phyloP scores from a whole-genome alignment of 2,329 filamentous ascomycete species.

The Cyphellophora attinorum region DNA sequence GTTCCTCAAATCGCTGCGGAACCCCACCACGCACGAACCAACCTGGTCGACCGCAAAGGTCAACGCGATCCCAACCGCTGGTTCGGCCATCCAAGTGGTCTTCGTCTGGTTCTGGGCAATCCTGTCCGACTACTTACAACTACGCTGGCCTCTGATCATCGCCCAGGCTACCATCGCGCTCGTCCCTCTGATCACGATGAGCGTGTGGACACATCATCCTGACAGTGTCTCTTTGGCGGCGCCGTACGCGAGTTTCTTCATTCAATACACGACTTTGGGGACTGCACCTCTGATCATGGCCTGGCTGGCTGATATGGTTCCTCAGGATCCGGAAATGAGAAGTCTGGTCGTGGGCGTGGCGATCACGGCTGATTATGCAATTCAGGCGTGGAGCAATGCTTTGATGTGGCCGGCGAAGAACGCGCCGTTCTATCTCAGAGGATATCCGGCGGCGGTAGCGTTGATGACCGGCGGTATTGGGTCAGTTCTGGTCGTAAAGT shows the following conservation, averaged over 20 bases:
- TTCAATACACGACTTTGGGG: constrained; percentile 38
- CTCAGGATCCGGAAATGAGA: constrained; percentile 19
- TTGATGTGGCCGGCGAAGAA: constrained; percentile 43
- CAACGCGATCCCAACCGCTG: constrained; percentile 41
- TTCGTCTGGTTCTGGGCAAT: constrained; percentile 48
- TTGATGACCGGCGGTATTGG: too few relatives aligned
- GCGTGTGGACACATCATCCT: constrained; percentile 42
- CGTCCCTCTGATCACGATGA: constrained; percentile 43
- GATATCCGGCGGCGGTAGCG: too few relatives aligned
- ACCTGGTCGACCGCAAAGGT: constrained; percentile 36
- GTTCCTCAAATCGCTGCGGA: constrained; percentile 28
- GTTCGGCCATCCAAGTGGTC: constrained; percentile 38
- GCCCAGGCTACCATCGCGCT: constrained; percentile 38
- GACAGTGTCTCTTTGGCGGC: constrained; percentile 31
- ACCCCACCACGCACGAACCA: constrained; percentile 31
- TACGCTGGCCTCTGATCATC: constrained; percentile 42
- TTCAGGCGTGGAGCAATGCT: constrained; percentile 43
- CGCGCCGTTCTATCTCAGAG: constrained; percentile 37
- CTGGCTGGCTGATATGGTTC: constrained; percentile 6
- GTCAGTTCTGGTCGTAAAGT: too few relatives aligned
- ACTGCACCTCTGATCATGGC: constrained; percentile 39
- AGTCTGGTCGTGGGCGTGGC: constrained; percentile 43
- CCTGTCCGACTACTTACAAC: constrained; percentile 40
- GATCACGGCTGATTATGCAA: constrained; percentile 42
- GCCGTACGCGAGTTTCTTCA: constrained; percentile 45